phyloP scores from a whole-genome alignment of 305 asterid species.

The Fraxinus platypoda region DNA sequence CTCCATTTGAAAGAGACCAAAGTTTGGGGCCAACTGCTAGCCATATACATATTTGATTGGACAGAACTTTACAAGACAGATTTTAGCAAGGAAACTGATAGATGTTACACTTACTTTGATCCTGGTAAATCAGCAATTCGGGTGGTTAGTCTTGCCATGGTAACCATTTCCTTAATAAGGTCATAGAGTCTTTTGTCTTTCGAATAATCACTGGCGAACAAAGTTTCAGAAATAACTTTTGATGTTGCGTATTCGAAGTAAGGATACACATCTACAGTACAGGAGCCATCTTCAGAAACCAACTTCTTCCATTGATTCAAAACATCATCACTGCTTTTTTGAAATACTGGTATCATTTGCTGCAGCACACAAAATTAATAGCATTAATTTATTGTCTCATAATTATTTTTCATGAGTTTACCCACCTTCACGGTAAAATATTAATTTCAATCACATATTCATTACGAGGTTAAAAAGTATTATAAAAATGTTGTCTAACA shows the following conservation, averaged over 20 bases:
- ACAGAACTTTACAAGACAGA: neutral
- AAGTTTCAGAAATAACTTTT: neutral
- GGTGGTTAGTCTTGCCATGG: neutral
- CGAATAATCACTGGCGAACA: neutral
- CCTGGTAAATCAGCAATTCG: neutral
- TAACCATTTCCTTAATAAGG: neutral
- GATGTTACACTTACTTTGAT: neutral
- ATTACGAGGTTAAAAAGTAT: too few relatives aligned
- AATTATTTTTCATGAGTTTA: too few relatives aligned
- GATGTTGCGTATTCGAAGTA: neutral
- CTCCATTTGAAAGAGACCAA: neutral
- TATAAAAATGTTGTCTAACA: too few relatives aligned
- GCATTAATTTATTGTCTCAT: neutral
- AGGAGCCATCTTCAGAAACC: neutral
- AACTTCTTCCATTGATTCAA: neutral
- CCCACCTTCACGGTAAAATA: neutral
- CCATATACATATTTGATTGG: neutral
- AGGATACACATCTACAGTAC: neutral
- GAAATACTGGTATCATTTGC: neutral
- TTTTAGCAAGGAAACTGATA: neutral
- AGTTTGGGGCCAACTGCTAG: neutral
- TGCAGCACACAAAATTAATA: neutral
- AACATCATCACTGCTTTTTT: neutral
- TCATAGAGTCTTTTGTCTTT: neutral
- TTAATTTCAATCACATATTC: neutral